Base-by-base conservation (phyloP, 345 rosid species). In the Syzygium jambos region DNA sequence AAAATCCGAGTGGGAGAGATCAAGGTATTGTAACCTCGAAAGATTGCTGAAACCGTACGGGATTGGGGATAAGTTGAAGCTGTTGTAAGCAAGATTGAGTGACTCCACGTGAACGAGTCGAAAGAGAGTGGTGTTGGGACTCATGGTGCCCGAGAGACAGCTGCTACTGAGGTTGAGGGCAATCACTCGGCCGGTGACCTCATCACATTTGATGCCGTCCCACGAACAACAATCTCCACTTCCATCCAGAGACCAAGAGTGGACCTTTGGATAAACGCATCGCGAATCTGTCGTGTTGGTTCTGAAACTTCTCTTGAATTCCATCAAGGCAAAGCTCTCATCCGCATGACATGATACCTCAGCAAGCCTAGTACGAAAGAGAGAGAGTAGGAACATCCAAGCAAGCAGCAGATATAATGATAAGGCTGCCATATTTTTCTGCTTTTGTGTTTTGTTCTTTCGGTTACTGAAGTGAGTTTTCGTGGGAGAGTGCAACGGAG, bases 141-240 rank as follows among this genome's bases (percentile, higher is more conserved):
- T 84, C 52, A 87, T 51, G 23, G 52, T 16, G 56, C 86, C 89
- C 4, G 2, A 22, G 29, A 87, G 89, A 29, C 46, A 56, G 27
- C 57, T 49, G 38, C 86, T 15, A 22, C 46, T 63, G 16, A 87
- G 84, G 29, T 87, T 2, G 27, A 87, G 86, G 21, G 51, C 65
- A 0, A 61, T 84, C 11, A 84, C 86, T 21, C 85, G 83, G 3
- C 86, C 38, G 2, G 19, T 61, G 51, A 30, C 82, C 12, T 29
- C 73, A 84, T 87, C 89, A 51, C 89, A 87, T 57, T 84, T 0
- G 2, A 87, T 83, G 6, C 89, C 87, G 0, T 52, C 65, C 89
- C 89, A 88, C 1, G 68, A 84, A 85, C 87, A 88, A 34, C 85
- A 88, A 52, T 85, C 87, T 29, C 88, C 88, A 68, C 43, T 68